Percentiles rank a stretch among this genome's conserved stretches.
Evolutionary conservation across 768 basidiomycete species (phyloP).

Genomic region (Russula ochroleuca): DNA sequence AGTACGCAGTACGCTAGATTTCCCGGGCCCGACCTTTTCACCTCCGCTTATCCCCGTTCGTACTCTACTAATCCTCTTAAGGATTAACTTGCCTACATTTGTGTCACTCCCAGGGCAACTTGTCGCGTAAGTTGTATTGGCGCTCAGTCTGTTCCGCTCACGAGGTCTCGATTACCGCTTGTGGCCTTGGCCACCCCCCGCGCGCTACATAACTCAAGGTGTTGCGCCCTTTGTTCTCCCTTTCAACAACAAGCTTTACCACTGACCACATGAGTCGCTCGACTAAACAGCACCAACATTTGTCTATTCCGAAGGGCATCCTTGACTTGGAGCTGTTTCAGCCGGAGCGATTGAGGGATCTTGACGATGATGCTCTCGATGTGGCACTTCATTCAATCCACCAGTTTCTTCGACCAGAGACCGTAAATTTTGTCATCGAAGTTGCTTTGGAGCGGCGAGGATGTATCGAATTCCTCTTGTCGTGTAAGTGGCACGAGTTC

Average conservation of each 20-base stretch:
- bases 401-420: constrained; percentile 9
- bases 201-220: background rate
- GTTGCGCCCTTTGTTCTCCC: background rate
- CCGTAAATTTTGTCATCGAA: constrained; percentile 14
- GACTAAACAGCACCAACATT: background rate
- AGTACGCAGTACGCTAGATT: too few species aligned
- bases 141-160: background rate
- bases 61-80: background rate
- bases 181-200: background rate
- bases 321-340: constrained; percentile 3
- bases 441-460: constrained; percentile 11
- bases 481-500: constrained; percentile 10
- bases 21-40: too few species aligned
- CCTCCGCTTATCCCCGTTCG: background rate
- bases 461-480: constrained; percentile 19
- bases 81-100: background rate
- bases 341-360: constrained; percentile 14
- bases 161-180: background rate
- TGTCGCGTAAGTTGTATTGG: background rate
- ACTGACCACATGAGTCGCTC: background rate
- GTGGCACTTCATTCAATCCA: constrained; percentile 9
- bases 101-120: too few species aligned
- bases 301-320: constrained; percentile 5
- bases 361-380: constrained; percentile 6
- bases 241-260: background rate